phyloP scores from a whole-genome alignment of 1,284 basidiomycete genomes.

The Ceratobasidium sp. region DNA sequence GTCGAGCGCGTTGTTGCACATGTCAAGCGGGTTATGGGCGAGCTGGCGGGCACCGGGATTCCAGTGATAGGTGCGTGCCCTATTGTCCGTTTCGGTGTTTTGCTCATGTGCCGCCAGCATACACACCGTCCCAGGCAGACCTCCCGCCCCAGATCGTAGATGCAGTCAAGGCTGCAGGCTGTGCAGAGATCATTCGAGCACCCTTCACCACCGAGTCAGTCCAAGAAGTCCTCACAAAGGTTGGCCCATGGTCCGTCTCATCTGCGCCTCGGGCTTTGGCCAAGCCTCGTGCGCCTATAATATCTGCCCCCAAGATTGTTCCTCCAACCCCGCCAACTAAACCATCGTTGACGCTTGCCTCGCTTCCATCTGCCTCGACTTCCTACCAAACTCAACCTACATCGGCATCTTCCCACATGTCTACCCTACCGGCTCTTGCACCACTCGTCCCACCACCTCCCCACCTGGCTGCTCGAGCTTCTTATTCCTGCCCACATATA shows the following conservation, averaged over 20 bases:
- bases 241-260: conserved; percentile 21
- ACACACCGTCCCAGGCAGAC: conserved; percentile 11
- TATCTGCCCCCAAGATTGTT: neutral
- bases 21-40: conserved; percentile 15
- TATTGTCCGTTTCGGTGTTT: neutral
- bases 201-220: conserved; percentile 43
- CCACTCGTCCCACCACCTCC: conserved; percentile 37
- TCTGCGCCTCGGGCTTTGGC: conserved; percentile 16
- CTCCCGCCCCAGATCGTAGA: conserved; percentile 27
- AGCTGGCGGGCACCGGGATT: conserved; percentile 18
- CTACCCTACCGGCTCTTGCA: conserved; percentile 38
- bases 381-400: conserved; percentile 32
- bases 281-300: conserved; percentile 24
- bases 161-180: conserved; percentile 14
- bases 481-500: conserved; percentile 33
- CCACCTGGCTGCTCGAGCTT: conserved; percentile 28
- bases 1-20: conserved; percentile 40
- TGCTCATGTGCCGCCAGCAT: conserved; percentile 18
- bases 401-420: conserved; percentile 23
- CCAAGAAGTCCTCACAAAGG: conserved; percentile 29
- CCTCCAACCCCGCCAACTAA: neutral
- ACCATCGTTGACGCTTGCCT: conserved; percentile 21
- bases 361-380: conserved; percentile 36
- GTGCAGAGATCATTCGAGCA: conserved; percentile 35
- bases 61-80: conserved; percentile 31